Percentiles rank a stretch among this genome's conserved stretches.
Conservation (phyloP, 148 eudicot species). For the Agrostemma githago region DNA sequence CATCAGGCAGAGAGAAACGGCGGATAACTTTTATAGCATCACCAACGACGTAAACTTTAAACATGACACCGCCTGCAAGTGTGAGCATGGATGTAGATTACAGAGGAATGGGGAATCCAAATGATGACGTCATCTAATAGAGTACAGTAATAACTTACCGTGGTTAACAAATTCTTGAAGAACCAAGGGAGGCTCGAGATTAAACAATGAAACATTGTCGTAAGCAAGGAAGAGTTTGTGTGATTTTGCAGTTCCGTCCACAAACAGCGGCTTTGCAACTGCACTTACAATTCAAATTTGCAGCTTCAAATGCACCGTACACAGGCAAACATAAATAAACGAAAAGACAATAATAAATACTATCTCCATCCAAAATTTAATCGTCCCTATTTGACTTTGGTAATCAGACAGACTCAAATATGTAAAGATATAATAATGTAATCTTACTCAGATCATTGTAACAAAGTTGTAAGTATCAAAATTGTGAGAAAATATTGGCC, state of each 20-base stretch:
- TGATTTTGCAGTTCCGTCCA: conserved; percentile 70
- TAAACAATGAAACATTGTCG: conserved; percentile 45
- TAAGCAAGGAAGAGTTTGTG: conserved; percentile 65
- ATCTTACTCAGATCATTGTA: too few species aligned
- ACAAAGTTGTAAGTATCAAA: too few species aligned
- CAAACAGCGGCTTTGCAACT: conserved; percentile 62
- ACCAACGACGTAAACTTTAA: conserved; percentile 63
- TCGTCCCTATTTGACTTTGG: neutral
- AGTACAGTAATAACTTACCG: conserved; percentile 31
- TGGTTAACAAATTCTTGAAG: conserved; percentile 72
- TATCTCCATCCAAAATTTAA: neutral
- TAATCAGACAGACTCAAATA: neutral
- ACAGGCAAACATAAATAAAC: conserved; percentile 6
- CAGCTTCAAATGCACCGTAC: conserved; percentile 7
- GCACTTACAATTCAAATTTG: conserved; percentile 19
- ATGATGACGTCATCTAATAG: neutral
- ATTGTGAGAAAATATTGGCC: neutral
- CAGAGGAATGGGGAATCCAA: neutral
- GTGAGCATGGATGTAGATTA: neutral
- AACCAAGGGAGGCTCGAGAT: conserved; percentile 66
- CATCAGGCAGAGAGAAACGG: conserved; percentile 66
- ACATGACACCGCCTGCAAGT: conserved; percentile 61
- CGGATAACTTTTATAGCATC: conserved; percentile 54
- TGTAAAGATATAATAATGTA: too few species aligned
- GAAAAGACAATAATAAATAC: neutral